A percentile compares a stretch with the other conserved stretches of the same genome.
phyloP scores from a whole-genome alignment of 139 green algal species.

The Coelastrella sp. region DNA sequence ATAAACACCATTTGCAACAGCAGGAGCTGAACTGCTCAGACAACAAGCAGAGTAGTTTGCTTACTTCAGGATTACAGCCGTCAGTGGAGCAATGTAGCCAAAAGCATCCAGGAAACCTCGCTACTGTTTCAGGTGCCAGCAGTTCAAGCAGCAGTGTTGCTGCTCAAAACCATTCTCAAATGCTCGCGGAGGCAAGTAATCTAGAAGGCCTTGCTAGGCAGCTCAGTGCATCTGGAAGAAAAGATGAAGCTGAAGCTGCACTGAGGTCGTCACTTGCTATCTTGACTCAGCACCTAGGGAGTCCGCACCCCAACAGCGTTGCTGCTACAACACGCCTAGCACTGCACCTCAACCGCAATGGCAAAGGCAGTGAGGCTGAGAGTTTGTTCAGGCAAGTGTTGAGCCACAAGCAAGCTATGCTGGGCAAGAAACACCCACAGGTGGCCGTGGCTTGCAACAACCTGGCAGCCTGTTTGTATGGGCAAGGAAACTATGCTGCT shows the following conservation, averaged over 20 bases:
- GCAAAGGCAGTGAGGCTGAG: slow-evolving; percentile 34
- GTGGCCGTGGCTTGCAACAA: slow-evolving; percentile 4
- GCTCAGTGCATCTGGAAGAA: slow-evolving; percentile 10
- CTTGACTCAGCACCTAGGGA: slow-evolving; percentile 1
- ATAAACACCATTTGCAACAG: neutral
- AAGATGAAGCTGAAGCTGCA: neutral
- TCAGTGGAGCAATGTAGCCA: neutral
- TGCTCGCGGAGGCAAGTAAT: slow-evolving; percentile 7
- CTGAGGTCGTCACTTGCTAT: slow-evolving; percentile 15
- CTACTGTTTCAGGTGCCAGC: slow-evolving; percentile 1
- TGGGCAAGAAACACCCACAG: slow-evolving; percentile 42
- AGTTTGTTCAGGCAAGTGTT: slow-evolving; percentile 43
- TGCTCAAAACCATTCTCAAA: slow-evolving; percentile 22
- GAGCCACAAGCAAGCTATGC: slow-evolving; percentile 13
- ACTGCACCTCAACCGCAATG: neutral
- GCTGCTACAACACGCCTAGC: slow-evolving; percentile 22
- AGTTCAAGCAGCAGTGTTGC: neutral
- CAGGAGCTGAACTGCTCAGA: no score
- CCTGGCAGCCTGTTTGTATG: slow-evolving; percentile 32
- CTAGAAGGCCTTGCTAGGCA: neutral
- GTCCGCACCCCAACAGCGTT: slow-evolving; percentile 26
- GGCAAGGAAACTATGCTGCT: slow-evolving; percentile 1
- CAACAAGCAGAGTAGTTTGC: no score
- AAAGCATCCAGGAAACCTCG: neutral
- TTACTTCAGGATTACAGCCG: no score